These are phyloP conservation scores for Curvularia sp. DNA, from an alignment of 2,329 filamentous ascomycete species.

Conservation along the genomic window DNA sequence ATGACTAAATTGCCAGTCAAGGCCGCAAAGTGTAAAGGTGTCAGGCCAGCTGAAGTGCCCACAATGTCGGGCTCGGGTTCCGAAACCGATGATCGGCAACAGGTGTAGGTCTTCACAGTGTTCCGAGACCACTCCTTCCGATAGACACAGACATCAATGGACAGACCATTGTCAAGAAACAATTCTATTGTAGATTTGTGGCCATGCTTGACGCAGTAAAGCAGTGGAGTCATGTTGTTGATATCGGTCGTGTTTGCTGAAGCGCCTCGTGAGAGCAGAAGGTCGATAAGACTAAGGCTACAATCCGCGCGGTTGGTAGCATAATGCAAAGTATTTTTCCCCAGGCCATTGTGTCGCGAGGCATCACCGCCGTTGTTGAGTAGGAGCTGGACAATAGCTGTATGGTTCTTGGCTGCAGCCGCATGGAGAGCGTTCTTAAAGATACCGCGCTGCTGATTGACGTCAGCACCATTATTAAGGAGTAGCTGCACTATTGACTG, in stretches of 20 bases:
- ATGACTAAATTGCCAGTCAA: not conserved
- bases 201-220: slow-evolving; percentile 19
- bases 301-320: slow-evolving; percentile 5
- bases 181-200: slow-evolving; percentile 13
- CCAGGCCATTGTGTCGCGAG: not conserved
- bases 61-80: not conserved
- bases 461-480: no score
- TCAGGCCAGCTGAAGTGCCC: not conserved
- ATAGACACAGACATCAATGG: slow-evolving; percentile 15
- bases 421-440: no score
- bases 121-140: slow-evolving; percentile 6
- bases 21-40: slow-evolving; percentile 1
- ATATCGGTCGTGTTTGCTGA: slow-evolving; percentile 4
- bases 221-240: slow-evolving; percentile 18
- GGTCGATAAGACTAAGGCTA: slow-evolving; percentile 7
- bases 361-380: not conserved
- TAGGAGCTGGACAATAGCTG: not conserved
- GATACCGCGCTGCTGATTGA: no score
- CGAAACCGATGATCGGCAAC: not conserved
- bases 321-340: slow-evolving; percentile 10
- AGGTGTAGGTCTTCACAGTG: not conserved
- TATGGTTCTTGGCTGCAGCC: not conserved
- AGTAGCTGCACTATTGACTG: no score
- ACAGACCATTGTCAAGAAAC: slow-evolving; percentile 12
- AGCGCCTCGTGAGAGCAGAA: slow-evolving; percentile 13